Evolutionary conservation across 345 rosid genomes (phyloP).

Genomic region (Schrenkiella parvula): DNA sequence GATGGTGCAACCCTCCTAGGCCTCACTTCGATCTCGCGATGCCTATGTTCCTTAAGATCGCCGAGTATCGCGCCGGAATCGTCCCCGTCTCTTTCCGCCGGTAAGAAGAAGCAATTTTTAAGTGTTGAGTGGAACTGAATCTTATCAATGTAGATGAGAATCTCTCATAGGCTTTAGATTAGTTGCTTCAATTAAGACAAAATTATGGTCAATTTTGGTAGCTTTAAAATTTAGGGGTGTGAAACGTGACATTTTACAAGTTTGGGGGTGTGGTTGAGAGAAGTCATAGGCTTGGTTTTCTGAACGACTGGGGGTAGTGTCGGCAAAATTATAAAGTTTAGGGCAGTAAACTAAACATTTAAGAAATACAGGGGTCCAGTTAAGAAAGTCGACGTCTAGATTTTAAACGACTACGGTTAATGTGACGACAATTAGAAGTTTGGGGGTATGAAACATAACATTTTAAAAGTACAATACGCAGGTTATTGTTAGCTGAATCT

Average conservation of each 20-base stretch:
- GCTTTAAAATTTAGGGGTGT: not conserved
- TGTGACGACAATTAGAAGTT: not conserved
- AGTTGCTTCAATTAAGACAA: not conserved
- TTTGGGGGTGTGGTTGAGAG: not conserved
- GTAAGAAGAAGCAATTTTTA: slow-evolving; percentile 29
- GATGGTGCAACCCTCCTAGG: slow-evolving; percentile 82
- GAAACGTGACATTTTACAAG: not conserved
- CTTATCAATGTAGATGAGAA: not conserved
- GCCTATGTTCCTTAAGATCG: slow-evolving; percentile 76
- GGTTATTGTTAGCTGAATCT: no score
- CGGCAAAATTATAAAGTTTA: not conserved
- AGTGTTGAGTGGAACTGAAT: not conserved
- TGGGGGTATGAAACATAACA: not conserved
- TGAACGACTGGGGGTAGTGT: not conserved
- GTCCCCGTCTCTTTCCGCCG: slow-evolving; percentile 79
- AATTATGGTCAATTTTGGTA: not conserved
- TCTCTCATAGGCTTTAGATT: not conserved
- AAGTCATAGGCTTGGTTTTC: not conserved
- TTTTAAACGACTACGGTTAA: not conserved
- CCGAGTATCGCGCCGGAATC: slow-evolving; percentile 69
- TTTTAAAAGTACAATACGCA: not conserved
- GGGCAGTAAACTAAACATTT: not conserved
- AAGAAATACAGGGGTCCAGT: no score
- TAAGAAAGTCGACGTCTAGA: not conserved
- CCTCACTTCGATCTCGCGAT: slow-evolving; percentile 70